Evolutionary conservation across 176 grass and related monocot genomes (phyloP), one percentile per base, ranked within the genome.

Genomic region (Poa annua): DNA sequence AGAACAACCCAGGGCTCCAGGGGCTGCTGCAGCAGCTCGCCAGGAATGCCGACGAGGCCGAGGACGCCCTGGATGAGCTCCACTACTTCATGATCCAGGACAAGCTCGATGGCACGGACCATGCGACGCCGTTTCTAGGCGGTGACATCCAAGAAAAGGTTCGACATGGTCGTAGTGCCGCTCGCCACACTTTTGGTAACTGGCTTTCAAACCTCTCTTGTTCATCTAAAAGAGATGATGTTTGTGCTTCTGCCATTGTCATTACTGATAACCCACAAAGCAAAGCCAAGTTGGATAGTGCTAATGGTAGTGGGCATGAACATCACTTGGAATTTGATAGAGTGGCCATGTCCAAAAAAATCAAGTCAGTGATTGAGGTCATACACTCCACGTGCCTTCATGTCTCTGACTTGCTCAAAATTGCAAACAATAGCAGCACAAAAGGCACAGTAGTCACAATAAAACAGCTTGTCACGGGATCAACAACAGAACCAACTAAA

Each of bases 31-130:
- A 74, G 7, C 10, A 17, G 3, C 81, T 83, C 16, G 11, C 17
- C 55, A 50, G 1, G 5, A 83, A 74, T 1, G 69, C 81, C 11
- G 24, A 74, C 2, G 69, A 83, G 7, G 81, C 69, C 0, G 81
- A 83, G 41, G 69, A 74, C 42, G 52, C 52, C 19, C 52, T 55
- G 6, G 52, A 55, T 7, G 52, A n/a, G 19, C 52, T 55, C 52
- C 52, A 74, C 38, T 83, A 83, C 55, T 83, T 83, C 55, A 61
- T 48, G 22, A 83, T 83, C 24, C 68, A 50, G 20, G 81, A 83
- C 41, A 8, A 83, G 55, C 53, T 83, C 38, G 69, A 74, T 19
- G 54, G 39, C 55, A 83, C 81, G 12, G 17, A 9, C 1, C 11
- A 83, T 7, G 69, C 70, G 1, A 5, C 6, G 2, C 55, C 55